Evolutionary conservation across 202 grass and related monocot genomes (phyloP), one percentile per base, ranked within the genome.

Genomic region (Zoysia matrella): DNA sequence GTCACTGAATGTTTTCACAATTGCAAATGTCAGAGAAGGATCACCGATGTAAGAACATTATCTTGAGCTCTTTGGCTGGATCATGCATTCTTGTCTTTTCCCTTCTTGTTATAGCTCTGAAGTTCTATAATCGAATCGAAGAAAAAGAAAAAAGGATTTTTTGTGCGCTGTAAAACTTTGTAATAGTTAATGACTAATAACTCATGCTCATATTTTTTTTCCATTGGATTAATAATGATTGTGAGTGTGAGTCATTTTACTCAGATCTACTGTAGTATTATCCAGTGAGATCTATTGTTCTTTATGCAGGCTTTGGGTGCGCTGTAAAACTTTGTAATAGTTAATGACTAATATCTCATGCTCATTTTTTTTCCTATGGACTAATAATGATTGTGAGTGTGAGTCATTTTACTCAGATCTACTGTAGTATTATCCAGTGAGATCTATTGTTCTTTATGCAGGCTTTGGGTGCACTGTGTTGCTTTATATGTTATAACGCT

Each of bases 381-480:
- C 22, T 60, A 16, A 48, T 65, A 47, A 47, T 52, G 47, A 12
- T 76, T 69, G 15, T 75, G 3, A 82, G 22, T 22, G 65, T 56
- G 53, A 50, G 45, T 60, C 44, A 22, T 78, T 72, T 67, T 12
- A 47, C 71, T 15, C 57, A 58, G 13, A 22, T 8, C 41, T 54
- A 69, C 41, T 11, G n/a, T 87, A 5, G 5, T 8, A 73, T 52
- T 53, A 81, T 56, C 78, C 36, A 58, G 61, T 41, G 44, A 63
- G 3, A 62, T 65, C 9, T 67, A 69, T 61, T 47, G 46, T 83
- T 43, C 8, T 81, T 83, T 62, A 2, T 79, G 61, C 83, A 98
- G 96, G 90, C 90, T 98, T 68, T 98, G 92, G 96, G 92, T 98
- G 39, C 96, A 98, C 69, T 98, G 96, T 36, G 42, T 85, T 78